These are phyloP conservation scores for Vicia villosa DNA, from an alignment of 306 rosid species.

Conservation along the genomic window DNA sequence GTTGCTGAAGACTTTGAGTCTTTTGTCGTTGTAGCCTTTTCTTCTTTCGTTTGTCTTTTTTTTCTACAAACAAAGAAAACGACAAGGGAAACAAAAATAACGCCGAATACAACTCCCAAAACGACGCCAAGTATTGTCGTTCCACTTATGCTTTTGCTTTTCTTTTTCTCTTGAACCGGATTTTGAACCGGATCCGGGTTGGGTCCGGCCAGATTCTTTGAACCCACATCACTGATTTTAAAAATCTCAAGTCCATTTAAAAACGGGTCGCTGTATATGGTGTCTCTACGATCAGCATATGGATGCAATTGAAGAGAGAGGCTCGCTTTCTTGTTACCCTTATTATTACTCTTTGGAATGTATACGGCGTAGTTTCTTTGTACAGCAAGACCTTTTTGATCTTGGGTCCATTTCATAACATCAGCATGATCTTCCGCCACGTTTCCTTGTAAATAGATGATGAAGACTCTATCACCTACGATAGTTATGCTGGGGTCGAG, in stretches of 20 bases:
- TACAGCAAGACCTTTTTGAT: conserved; percentile 8
- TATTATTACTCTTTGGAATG: neutral
- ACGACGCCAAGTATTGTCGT: neutral
- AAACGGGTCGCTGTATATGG: neutral
- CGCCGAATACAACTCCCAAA: conserved; percentile 16
- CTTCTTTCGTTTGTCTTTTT: neutral
- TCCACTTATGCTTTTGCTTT: neutral
- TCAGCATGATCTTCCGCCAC: conserved; percentile 13
- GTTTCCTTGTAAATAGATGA: conserved; percentile 35
- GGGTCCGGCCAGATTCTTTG: conserved; percentile 42
- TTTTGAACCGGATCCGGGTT: conserved; percentile 40
- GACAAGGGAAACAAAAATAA: neutral
- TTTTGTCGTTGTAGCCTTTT: neutral
- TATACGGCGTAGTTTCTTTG: conserved; percentile 27
- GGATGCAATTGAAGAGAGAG: conserved; percentile 38
- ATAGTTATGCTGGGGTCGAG: neutral
- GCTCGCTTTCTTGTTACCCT: conserved; percentile 7
- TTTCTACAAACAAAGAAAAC: conserved; percentile 5
- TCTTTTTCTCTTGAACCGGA: neutral
- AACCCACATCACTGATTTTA: conserved; percentile 27
- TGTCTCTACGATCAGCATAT: rapidly evolving
- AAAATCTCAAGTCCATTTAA: conserved; percentile 60
- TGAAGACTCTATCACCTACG: neutral
- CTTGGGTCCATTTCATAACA: conserved; percentile 1
- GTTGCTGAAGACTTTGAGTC: conserved; percentile 28